Percentiles rank a stretch among this genome's conserved stretches.
These are phyloP conservation scores for Trichoderma asperellum DNA, from an alignment of 2,329 filamentous ascomycete genomes.

Conservation along the genomic window DNA sequence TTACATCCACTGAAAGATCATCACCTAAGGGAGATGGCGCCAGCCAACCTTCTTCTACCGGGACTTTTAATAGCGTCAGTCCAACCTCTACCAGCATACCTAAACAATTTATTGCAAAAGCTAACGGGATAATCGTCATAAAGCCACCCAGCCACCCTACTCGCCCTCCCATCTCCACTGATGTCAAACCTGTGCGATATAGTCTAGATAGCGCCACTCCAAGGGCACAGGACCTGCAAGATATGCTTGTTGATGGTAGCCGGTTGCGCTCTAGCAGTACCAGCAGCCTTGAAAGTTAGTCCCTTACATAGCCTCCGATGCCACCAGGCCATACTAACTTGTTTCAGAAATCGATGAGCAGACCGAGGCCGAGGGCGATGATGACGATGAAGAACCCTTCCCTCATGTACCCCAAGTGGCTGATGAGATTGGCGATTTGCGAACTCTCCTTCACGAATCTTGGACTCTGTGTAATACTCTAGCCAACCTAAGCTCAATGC, in stretches of 20 bases:
- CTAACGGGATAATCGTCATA: constrained; percentile 13
- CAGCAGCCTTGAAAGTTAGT: constrained; percentile 77
- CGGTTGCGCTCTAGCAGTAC: constrained; percentile 67
- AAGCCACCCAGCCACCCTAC: constrained; percentile 45
- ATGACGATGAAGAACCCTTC: constrained; percentile 54
- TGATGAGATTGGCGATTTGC: constrained; percentile 69
- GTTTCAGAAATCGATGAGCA: constrained; percentile 60
- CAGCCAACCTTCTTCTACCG: constrained; percentile 12
- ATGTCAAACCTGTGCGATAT: constrained; percentile 68
- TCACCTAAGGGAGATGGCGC: constrained; percentile 46
- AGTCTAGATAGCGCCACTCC: constrained; percentile 75
- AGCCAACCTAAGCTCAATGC: constrained; percentile 80
- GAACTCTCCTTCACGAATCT: constrained; percentile 79
- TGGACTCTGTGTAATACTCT: constrained; percentile 94
- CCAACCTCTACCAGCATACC: background rate
- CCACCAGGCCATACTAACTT: constrained; percentile 29
- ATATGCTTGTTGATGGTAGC: constrained; percentile 63
- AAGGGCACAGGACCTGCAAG: constrained; percentile 78
- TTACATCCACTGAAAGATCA: constrained; percentile 41
- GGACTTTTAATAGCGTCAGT: constrained; percentile 36
- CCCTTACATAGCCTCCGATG: background rate
- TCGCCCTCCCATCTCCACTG: constrained; percentile 75
- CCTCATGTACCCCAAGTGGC: constrained; percentile 35
- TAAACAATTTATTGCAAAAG: background rate
- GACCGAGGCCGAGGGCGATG: constrained; percentile 56